Conservation (phyloP, 2,329 filamentous ascomycete species). For the Microcera coccophila region DNA sequence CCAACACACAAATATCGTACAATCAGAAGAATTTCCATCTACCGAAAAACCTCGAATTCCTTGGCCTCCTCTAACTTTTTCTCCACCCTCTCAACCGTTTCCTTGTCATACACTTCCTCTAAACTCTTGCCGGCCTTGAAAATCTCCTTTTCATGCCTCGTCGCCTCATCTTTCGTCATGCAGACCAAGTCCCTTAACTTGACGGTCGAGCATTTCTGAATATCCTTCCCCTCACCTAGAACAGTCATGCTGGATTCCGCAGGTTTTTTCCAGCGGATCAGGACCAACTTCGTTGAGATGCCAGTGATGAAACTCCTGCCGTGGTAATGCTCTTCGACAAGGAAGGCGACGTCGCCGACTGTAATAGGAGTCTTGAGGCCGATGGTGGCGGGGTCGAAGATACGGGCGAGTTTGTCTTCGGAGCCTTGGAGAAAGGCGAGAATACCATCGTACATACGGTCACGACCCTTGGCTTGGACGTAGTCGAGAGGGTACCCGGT, state of each 20-base stretch:
- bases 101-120: slow-evolving; percentile 70
- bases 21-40: too few relatives aligned
- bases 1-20: too few relatives aligned
- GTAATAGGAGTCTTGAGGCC: slow-evolving; percentile 79
- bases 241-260: slow-evolving; percentile 51
- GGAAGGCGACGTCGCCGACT: slow-evolving; percentile 75
- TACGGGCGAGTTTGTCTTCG: slow-evolving; percentile 69
- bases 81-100: slow-evolving; percentile 65
- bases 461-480: slow-evolving; percentile 71
- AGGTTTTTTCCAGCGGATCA: slow-evolving; percentile 78
- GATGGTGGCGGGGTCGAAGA: slow-evolving; percentile 36
- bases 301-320: slow-evolving; percentile 81
- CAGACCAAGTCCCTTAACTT: slow-evolving; percentile 70
- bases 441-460: slow-evolving; percentile 89
- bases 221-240: slow-evolving; percentile 62
- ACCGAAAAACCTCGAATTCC: slow-evolving; percentile 52
- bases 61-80: slow-evolving; percentile 64
- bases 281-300: slow-evolving; percentile 69
- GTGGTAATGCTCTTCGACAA: slow-evolving; percentile 84
- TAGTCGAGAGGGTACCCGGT: slow-evolving; percentile 84
- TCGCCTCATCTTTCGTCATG: slow-evolving; percentile 89
- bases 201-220: slow-evolving; percentile 73
- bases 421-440: slow-evolving; percentile 69
- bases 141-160: slow-evolving; percentile 74
- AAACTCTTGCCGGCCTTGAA: slow-evolving; percentile 63